Percentiles rank a stretch among this genome's conserved stretches.
Conservation (phyloP, 208 protist species). For the Crithidia fasciculata region DNA sequence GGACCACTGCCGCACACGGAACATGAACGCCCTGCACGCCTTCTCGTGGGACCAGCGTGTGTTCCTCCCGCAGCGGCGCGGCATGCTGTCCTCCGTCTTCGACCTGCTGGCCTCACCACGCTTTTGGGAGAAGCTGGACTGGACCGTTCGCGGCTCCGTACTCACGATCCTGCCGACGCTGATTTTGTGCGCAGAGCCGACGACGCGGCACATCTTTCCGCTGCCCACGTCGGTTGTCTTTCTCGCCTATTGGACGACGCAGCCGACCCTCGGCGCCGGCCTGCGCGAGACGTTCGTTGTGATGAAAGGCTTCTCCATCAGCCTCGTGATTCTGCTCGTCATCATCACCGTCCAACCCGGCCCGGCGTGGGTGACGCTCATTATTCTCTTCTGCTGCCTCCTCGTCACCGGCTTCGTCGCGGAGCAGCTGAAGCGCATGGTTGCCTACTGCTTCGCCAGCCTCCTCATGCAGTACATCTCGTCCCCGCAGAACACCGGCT, state of each 20-base stretch:
- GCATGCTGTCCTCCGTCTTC: slow-evolving; percentile 54
- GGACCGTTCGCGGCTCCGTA: slow-evolving; percentile 74
- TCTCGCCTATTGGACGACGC: slow-evolving; percentile 85
- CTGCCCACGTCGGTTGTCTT: slow-evolving; percentile 69
- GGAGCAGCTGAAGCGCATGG: slow-evolving; percentile 76
- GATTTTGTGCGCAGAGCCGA: slow-evolving; percentile 76
- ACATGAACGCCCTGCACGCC: slow-evolving; percentile 72
- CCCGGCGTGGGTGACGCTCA: slow-evolving; percentile 64
- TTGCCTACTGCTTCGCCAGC: slow-evolving; percentile 67
- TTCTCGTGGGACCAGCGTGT: slow-evolving; percentile 83
- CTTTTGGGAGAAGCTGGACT: slow-evolving; percentile 88
- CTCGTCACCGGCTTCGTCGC: slow-evolving; percentile 70
- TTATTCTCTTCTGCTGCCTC: slow-evolving; percentile 72
- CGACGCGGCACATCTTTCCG: slow-evolving; percentile 72
- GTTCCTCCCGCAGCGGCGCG: slow-evolving; percentile 54
- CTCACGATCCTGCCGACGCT: slow-evolving; percentile 81
- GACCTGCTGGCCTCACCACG: slow-evolving; percentile 73
- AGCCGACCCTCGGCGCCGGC: slow-evolving; percentile 83
- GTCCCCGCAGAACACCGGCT: slow-evolving; percentile 48
- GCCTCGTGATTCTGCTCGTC: slow-evolving; percentile 57
- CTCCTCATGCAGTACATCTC: slow-evolving; percentile 80
- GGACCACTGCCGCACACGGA: slow-evolving; percentile 51
- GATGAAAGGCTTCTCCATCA: slow-evolving; percentile 78
- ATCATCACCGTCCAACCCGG: slow-evolving; percentile 66
- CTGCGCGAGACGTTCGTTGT: slow-evolving; percentile 71